A percentile compares a stretch with the other conserved stretches of the same genome.
These are phyloP conservation scores for Pneumocystis murina DNA, from an alignment of 1,139 yeast species.

Conservation along the genomic window DNA sequence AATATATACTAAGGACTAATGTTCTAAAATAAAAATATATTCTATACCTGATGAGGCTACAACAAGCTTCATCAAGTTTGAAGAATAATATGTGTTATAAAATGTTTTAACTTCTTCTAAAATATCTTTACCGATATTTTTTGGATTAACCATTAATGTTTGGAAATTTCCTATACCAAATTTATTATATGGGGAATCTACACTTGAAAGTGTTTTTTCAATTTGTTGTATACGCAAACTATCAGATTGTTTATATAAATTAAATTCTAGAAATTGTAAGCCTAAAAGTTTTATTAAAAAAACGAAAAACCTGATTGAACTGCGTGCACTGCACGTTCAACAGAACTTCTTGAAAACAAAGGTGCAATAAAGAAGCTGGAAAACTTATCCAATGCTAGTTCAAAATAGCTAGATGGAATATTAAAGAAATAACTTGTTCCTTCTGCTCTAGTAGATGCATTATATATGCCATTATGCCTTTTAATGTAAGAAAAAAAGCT, in stretches of 20 bases:
- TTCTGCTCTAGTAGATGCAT: conserved; percentile 80
- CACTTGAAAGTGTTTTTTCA: conserved; percentile 58
- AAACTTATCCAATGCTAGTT: conserved; percentile 83
- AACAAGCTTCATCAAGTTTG: conserved; percentile 76
- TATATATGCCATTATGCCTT: conserved; percentile 50
- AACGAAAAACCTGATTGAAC: conserved; percentile 45
- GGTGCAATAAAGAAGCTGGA: conserved; percentile 85
- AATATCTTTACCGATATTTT: conserved; percentile 40
- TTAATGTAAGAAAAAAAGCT: conserved; percentile 69
- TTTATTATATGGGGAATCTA: conserved; percentile 52
- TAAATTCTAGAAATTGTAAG: conserved; percentile 32
- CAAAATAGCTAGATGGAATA: conserved; percentile 55
- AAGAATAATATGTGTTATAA: conserved; percentile 43
- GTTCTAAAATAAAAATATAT: background rate
- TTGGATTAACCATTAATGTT: conserved; percentile 47
- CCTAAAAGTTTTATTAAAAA: background rate
- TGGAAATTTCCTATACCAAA: conserved; percentile 58
- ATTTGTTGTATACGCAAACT: conserved; percentile 78
- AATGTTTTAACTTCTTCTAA: conserved; percentile 52
- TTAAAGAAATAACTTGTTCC: conserved; percentile 89
- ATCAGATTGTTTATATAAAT: conserved; percentile 64
- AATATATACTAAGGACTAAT: conserved; percentile 34
- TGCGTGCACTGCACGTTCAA: conserved; percentile 84
- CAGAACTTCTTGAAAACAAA: conserved; percentile 61
- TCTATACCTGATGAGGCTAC: conserved; percentile 27